A percentile compares a stretch with the other conserved stretches of the same genome.
phyloP scores from a whole-genome alignment of 495 filamentous ascomycete species.

The Hyaloscypha variabilis region DNA sequence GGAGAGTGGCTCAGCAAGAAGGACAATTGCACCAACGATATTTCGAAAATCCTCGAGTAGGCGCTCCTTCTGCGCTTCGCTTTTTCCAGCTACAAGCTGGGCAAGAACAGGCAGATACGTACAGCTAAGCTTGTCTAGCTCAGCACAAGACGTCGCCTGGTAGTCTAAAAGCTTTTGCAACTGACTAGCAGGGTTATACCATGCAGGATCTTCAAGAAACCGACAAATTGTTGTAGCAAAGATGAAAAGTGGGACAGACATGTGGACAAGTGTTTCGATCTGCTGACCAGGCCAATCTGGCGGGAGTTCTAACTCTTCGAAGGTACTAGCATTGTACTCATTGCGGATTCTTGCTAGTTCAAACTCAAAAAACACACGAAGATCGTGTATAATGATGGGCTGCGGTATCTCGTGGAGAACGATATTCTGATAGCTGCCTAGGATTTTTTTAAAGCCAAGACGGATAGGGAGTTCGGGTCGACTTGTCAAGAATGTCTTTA shows the following conservation, averaged over 20 bases:
- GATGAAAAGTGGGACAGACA: constrained; percentile 45
- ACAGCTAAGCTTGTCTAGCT: constrained; percentile 33
- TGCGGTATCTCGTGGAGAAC: constrained; percentile 5
- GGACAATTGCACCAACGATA: constrained; percentile 38
- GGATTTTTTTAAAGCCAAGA: constrained; percentile 4
- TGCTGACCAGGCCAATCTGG: constrained; percentile 1
- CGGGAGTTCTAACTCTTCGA: neutral
- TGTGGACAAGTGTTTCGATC: constrained; percentile 35
- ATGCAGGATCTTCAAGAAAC: constrained; percentile 33
- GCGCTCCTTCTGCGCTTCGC: neutral
- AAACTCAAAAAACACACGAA: neutral
- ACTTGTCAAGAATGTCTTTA: constrained; percentile 24
- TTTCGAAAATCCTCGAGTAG: constrained; percentile 28
- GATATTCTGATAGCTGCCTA: neutral
- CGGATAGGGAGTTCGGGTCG: constrained; percentile 27
- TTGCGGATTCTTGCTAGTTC: constrained; percentile 8
- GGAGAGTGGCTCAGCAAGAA: constrained; percentile 30
- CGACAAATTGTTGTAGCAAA: constrained; percentile 41
- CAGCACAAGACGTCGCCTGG: constrained; percentile 29
- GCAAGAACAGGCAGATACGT: constrained; percentile 40
- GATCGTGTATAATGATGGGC: neutral
- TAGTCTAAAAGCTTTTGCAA: constrained; percentile 32
- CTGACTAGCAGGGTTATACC: constrained; percentile 19
- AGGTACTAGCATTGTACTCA: constrained; percentile 1
- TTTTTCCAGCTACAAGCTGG: constrained; percentile 27